Evolutionary conservation across 306 rosid genomes (phyloP), one percentile per base, ranked within the genome.

Genomic region (Phaseolus lunatus): DNA sequence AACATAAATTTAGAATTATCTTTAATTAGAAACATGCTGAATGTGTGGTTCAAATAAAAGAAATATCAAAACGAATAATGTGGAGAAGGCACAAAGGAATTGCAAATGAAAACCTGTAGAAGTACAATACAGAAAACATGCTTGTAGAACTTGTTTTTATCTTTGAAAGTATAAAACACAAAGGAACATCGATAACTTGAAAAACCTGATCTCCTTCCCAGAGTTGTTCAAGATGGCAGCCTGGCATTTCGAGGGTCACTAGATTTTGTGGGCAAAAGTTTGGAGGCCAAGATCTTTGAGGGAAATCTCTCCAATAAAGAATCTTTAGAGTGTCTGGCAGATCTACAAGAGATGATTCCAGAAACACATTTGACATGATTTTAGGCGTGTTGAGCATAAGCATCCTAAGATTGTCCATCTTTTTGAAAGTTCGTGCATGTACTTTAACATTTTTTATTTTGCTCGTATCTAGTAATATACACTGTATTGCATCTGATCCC

Each of bases 361-460:
- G 5, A 23, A 2, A 1, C 63, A 29, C 33, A 2, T 29, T n/a
- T n/a, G n/a, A n/a, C n/a, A n/a, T n/a, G n/a, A n/a, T n/a, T n/a
- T n/a, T n/a, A n/a, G n/a, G n/a, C n/a, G n/a, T n/a, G n/a, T n/a
- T n/a, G n/a, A 31, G 5, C 35, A 7, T 10, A 3, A 86, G 78
- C 13, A 81, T 3, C 56, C 72, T 77, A 20, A 84, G 35, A 73
- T 81, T 78, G 27, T n/a, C 8, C 88, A 85, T 77, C 49, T 12
- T 52, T 26, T 27, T 31, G 9, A 84, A 81, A 33, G 81, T 31
- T 24, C 52, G 1, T 1, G 45, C 12, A 47, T 73, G 20, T 3
- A 81, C 20, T 0, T 54, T 0, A 26, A 67, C 67, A 13, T 27
- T 8, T 37, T n/a, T 22, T 11, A 22, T 48, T 33, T 27, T 0